phyloP scores from a whole-genome alignment of 495 filamentous ascomycete species.

The Tuber umbilicatum region DNA sequence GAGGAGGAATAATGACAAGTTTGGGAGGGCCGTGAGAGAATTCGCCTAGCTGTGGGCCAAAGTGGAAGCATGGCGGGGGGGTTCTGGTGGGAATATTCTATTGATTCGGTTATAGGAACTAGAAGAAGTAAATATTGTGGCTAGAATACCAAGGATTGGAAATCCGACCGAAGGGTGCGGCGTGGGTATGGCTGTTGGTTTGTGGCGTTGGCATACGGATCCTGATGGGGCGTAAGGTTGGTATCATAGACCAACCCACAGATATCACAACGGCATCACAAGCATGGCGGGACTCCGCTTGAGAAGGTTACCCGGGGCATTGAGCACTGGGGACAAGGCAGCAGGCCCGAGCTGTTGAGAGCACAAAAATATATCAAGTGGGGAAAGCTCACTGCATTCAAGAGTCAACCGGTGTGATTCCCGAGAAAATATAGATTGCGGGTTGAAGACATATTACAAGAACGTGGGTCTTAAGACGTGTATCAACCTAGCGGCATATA shows the following conservation, averaged over 20 bases:
- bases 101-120: not conserved
- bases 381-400: not conserved
- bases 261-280: too few relatives aligned
- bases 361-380: not conserved
- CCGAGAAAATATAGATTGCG: not conserved
- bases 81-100: slow-evolving; percentile 9
- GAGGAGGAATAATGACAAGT: slow-evolving; percentile 10
- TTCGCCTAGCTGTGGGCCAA: slow-evolving; percentile 22
- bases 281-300: too few relatives aligned
- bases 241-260: too few relatives aligned
- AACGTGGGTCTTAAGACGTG: not conserved
- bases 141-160: slow-evolving; percentile 24
- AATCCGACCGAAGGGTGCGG: slow-evolving; percentile 2
- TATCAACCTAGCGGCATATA: too few relatives aligned
- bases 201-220: not conserved
- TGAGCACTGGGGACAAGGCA: too few relatives aligned
- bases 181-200: not conserved
- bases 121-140: slow-evolving; percentile 5
- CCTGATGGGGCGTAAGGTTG: too few relatives aligned
- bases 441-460: not conserved
- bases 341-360: too few relatives aligned
- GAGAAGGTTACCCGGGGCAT: too few relatives aligned
- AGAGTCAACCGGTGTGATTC: not conserved
- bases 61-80: slow-evolving; percentile 21
- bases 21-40: slow-evolving; percentile 12